Evolutionary conservation across 208 protist genomes (phyloP), one percentile per base, ranked within the genome.

Genomic region (Vickermania ingenoplastis): DNA sequence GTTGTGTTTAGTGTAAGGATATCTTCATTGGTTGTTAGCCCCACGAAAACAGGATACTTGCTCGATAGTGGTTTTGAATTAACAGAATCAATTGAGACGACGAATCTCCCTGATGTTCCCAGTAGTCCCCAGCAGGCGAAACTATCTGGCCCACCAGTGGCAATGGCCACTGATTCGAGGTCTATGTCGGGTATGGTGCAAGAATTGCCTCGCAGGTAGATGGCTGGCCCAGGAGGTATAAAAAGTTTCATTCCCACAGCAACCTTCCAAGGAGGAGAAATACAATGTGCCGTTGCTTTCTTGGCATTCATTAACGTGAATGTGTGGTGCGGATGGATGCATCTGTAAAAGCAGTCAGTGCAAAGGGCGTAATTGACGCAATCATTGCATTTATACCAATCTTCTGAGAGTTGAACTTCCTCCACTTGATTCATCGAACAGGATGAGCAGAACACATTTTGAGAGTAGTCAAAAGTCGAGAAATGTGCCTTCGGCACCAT

Each of bases 371-470:
- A 95, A 73, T 95, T 83, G 13, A 73, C 82, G 58, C 89, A 95
- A 62, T 92, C 83, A 61, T 93, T 93, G 69, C 89, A 95, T 71
- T 89, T 89, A 79, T 85, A 95, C 81, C 86, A 90, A n/a, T 56
- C 59, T 14, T 67, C 63, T 1, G 67, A 60, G 17, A 87, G 66
- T 45, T 61, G 53, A 24, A 73, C 69, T 55, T 91, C 83, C 17
- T 67, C 29, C 57, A 89, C 71, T 31, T 77, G 75, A 7, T 72
- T 57, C 13, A 74, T 66, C 71, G 85, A 95, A 24, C 79, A 78
- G 61, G 91, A 83, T 65, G 85, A 95, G 57, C 67, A 74, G 41
- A 77, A 75, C 14, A 77, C 73, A 28, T 81, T 70, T 57, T 76
- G 76, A 4, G 58, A 13, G 30, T 73, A 57, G 17, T 45, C 36